These are phyloP conservation scores for Fusarium fujikuroi DNA, from an alignment of 2,329 filamentous ascomycete species.

Conservation along the genomic window DNA sequence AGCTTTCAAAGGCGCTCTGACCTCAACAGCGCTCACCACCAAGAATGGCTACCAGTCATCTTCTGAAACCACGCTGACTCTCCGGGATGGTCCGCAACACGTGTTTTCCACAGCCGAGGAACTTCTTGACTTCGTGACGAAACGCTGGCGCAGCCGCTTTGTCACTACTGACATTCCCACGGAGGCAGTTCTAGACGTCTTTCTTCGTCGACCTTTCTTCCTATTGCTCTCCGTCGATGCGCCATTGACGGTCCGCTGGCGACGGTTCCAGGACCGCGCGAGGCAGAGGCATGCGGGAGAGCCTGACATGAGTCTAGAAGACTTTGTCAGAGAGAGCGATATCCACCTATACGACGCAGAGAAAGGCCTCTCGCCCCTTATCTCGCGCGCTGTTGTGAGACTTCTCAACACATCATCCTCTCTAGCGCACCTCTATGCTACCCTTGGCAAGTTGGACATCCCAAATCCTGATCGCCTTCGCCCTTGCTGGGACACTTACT, in stretches of 20 bases:
- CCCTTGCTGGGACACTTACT: conserved; percentile 96
- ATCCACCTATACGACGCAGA: conserved; percentile 76
- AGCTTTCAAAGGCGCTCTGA: conserved; percentile 41
- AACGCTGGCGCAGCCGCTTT: conserved; percentile 83
- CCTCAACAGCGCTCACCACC: conserved; percentile 44
- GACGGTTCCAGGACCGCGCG: conserved; percentile 69
- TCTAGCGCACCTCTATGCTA: conserved; percentile 75
- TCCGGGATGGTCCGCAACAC: conserved; percentile 44
- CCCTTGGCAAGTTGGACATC: conserved; percentile 79
- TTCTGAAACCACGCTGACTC: conserved; percentile 43
- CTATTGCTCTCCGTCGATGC: conserved; percentile 92
- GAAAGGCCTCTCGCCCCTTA: conserved; percentile 77
- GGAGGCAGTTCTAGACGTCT: conserved; percentile 76
- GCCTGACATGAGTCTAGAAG: conserved; percentile 58
- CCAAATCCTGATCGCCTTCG: conserved; percentile 82
- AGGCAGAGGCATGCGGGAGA: conserved; percentile 30
- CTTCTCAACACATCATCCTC: conserved; percentile 86
- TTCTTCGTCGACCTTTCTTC: conserved; percentile 88
- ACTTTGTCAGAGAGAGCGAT: conserved; percentile 72
- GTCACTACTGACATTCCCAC: conserved; percentile 86
- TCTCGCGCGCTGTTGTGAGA: conserved; percentile 83
- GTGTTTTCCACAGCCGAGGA: conserved; percentile 71
- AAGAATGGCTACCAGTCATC: conserved; percentile 40
- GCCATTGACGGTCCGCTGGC: conserved; percentile 85
- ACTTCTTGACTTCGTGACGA: conserved; percentile 87